Evolutionary conservation across 2,329 filamentous ascomycete genomes (phyloP).

Genomic region (Zymoseptoria crescenta): DNA sequence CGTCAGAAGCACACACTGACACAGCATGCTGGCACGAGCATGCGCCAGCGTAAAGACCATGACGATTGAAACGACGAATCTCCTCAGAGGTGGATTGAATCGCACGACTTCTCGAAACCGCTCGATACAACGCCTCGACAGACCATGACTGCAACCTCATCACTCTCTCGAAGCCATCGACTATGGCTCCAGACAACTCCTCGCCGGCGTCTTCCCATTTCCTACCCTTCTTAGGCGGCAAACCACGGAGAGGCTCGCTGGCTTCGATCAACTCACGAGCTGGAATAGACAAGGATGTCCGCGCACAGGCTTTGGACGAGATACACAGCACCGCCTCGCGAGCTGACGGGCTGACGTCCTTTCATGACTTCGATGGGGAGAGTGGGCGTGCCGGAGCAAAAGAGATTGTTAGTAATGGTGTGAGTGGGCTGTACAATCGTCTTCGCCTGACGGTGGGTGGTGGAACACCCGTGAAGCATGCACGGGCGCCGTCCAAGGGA

Average conservation of each 20-base stretch:
- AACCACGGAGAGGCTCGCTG: slow-evolving; percentile 32
- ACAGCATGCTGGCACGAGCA: not conserved
- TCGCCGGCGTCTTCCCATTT: slow-evolving; percentile 24
- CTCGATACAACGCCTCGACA: not conserved
- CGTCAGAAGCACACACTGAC: no score
- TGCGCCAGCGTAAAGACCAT: not conserved
- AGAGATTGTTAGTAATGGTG: slow-evolving; percentile 32
- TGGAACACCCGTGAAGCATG: slow-evolving; percentile 16
- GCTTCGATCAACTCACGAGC: slow-evolving; percentile 31
- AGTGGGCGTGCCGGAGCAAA: slow-evolving; percentile 24
- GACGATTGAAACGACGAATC: not conserved
- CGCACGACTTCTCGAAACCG: not conserved
- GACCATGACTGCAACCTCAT: not conserved
- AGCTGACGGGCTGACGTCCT: slow-evolving; percentile 77
- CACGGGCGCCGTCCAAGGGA: not conserved
- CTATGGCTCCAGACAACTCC: slow-evolving; percentile 22
- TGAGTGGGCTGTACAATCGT: slow-evolving; percentile 82
- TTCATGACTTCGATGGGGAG: slow-evolving; percentile 89
- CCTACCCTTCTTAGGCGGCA: slow-evolving; percentile 25
- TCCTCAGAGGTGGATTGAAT: not conserved
- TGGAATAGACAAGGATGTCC: slow-evolving; percentile 60
- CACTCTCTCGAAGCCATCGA: not conserved
- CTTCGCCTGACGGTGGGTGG: slow-evolving; percentile 46
- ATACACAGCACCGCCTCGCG: slow-evolving; percentile 87
- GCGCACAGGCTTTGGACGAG: slow-evolving; percentile 71